Base-by-base conservation (phyloP, 805 yeast genomes). In the Sugiyamaella lignohabitans region DNA sequence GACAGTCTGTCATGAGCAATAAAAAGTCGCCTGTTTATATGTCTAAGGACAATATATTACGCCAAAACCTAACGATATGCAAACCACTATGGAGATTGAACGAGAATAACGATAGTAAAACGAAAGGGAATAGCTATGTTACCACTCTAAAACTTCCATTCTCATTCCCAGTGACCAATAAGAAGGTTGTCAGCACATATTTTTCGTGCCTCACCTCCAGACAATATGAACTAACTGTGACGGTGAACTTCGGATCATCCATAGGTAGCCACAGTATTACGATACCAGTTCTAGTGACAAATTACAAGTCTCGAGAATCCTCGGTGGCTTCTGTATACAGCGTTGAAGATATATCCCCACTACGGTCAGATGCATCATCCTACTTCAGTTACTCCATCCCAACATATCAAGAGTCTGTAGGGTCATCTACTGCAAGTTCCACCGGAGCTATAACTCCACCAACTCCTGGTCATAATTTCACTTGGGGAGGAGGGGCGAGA, bases 121-220 rank as follows among this genome's bases (percentile, higher is more conserved):
- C n/a, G n/a, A n/a, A n/a, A n/a, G n/a, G n/a, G n/a, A 8, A 27
- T 27, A 27, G 32, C 32, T 27, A 27, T 27, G 14, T 10, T 14
- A 35, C 51, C 5, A n/a, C 40, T 18, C n/a, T 48, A 16, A 14
- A 30, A 8, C 6, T 48, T 19, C 48, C 49, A n/a, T 34, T 46
- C 14, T 35, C 38, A 3, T 47, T 50, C 29, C 53, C 53, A 2
- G 34, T 29, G 4, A n/a, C 36, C 22, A 16, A 27, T 24, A 24
- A 39, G 19, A 40, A 29, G 10, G 37, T 47, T 4, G 50, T 48
- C n/a, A 46, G 47, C 16, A 49, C 50, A 20, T 51, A 37, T 21
- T 49, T 44, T 37, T 45, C 52, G 6, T 50, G 53, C 21, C 40
- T 51, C 5, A 46, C 48, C 22, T 49, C 54, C 11, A 36, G 53